A percentile compares a stretch with the other conserved stretches of the same genome.
Evolutionary conservation across 2,329 filamentous ascomycete genomes (phyloP).

Genomic region (Zarea fungicola): DNA sequence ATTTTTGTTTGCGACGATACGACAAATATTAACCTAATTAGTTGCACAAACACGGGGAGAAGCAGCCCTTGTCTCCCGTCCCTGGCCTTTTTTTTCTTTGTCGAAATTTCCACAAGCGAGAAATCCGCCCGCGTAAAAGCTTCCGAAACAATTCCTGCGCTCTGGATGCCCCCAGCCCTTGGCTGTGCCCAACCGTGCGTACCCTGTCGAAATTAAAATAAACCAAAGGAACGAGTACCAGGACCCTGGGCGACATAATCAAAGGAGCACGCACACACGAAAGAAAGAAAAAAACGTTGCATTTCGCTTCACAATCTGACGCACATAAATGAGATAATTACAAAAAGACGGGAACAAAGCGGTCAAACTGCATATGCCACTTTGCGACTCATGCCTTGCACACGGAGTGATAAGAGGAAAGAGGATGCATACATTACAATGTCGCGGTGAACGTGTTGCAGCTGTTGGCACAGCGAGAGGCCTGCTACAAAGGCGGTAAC

Average conservation of each 20-base stretch:
- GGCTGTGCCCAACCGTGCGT: constrained; percentile 7
- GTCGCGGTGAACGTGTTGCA: constrained; percentile 1
- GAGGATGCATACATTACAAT: not conserved
- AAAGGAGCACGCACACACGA: not conserved
- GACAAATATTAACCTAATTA: not conserved
- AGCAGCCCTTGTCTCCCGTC: constrained; percentile 1
- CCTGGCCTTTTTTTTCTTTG: not conserved
- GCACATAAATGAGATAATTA: not conserved
- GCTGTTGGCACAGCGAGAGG: constrained; percentile 1
- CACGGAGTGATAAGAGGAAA: not conserved
- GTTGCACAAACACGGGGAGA: not conserved
- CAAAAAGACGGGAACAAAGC: not conserved
- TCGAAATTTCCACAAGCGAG: not conserved
- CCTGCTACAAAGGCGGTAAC: constrained; percentile 9
- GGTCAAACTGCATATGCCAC: not conserved
- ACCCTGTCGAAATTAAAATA: not conserved
- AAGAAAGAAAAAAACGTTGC: not conserved
- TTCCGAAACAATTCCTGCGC: constrained; percentile 4
- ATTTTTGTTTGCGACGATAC: too few relatives aligned
- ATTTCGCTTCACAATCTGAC: not conserved
- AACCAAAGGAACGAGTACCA: not conserved
- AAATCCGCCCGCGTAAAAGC: not conserved
- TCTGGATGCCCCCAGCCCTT: too few relatives aligned
- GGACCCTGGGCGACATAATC: not conserved
- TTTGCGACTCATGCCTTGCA: constrained; percentile 5